Base-by-base conservation (phyloP, 805 yeast genomes). In the Metschnikowia koreensis region DNA sequence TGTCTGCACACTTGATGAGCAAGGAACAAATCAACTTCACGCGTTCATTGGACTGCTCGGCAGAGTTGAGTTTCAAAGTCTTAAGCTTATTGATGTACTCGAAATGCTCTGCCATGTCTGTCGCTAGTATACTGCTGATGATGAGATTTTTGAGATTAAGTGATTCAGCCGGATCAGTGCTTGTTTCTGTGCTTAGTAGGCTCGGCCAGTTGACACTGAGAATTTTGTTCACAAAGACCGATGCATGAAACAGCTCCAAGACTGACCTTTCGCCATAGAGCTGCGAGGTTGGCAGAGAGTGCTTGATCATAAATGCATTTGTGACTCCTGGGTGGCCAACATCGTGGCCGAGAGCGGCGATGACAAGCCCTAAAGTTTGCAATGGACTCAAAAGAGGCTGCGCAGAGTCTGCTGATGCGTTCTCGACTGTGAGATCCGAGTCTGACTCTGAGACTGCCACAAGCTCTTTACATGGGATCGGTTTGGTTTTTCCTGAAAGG, bases 321-420 rank as follows among this genome's bases (percentile, higher is more conserved):
- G 96, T 90, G n/a, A 91, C 82, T 1, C 98, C 99, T 0, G 98
- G 98, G 68, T 94, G 99, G 22, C 97, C 96, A 33, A 89, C 83
- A 67, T 94, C 99, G 70, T 94, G 99, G 47, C 98, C 98, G 41
- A 92, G 70, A 1, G 97, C 94, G 0, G 97, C 88, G 11, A 92
- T 73, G 34, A 89, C 76, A 28, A 90, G 69, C 1, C 87, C 81
- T 44, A 87, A 69, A 2, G 78, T 74, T 58, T 86, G 86, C 31
- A 68, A 48, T 3, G 69, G 63, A 52, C 65, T 70, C 45, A 73
- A 59, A 65, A 60, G 50, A 70, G 76, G 56, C 11, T 16, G 33
- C 7, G 11, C n/a, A 13, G 31, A 33, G 11, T 29, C 28, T 1
- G 31, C 38, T 10, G 43, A 29, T 28, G 26, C 40, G 34, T 38